Evolutionary conservation across 257 asterid genomes (phyloP).

Genomic region (Solanum piurae): DNA sequence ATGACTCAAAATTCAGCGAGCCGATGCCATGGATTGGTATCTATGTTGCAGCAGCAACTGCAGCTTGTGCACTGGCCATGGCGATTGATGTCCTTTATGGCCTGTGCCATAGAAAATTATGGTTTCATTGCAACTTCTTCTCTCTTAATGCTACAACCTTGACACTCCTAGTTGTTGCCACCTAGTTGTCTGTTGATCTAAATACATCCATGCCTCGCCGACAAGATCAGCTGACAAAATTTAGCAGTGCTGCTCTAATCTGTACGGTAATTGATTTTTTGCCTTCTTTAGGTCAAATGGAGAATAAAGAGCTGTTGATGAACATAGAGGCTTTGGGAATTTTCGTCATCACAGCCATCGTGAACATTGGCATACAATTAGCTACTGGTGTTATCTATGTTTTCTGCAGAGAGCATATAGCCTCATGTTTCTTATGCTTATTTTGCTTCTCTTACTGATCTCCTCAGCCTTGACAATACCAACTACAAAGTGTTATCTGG

Average conservation of each 20-base stretch:
- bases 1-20: slow-evolving; percentile 19
- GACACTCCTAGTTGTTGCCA: slow-evolving; percentile 3
- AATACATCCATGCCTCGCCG: neutral
- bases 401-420: slow-evolving; percentile 44
- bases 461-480: slow-evolving; percentile 62
- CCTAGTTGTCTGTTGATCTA: slow-evolving; percentile 10
- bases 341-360: slow-evolving; percentile 5
- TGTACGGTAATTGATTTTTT: slow-evolving; percentile 7
- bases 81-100: slow-evolving; percentile 4
- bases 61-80: slow-evolving; percentile 10
- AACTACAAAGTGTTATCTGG: slow-evolving; percentile 40
- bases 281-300: slow-evolving; percentile 8
- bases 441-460: slow-evolving; percentile 29
- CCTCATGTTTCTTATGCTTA: slow-evolving; percentile 38
- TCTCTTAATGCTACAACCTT: slow-evolving; percentile 11
- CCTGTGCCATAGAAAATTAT: neutral
- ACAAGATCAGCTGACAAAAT: slow-evolving; percentile 16
- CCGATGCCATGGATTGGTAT: slow-evolving; percentile 31
- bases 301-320: neutral
- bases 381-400: slow-evolving; percentile 7
- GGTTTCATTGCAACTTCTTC: slow-evolving; percentile 17
- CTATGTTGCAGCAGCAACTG: slow-evolving; percentile 11
- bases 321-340: slow-evolving; percentile 5
- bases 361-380: slow-evolving; percentile 4
- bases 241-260: slow-evolving; percentile 7